Percentiles rank a stretch among this genome's conserved stretches.
Evolutionary conservation across 2,329 filamentous ascomycete genomes (phyloP).

Genomic region (Neopestalotiopsis sp.): DNA sequence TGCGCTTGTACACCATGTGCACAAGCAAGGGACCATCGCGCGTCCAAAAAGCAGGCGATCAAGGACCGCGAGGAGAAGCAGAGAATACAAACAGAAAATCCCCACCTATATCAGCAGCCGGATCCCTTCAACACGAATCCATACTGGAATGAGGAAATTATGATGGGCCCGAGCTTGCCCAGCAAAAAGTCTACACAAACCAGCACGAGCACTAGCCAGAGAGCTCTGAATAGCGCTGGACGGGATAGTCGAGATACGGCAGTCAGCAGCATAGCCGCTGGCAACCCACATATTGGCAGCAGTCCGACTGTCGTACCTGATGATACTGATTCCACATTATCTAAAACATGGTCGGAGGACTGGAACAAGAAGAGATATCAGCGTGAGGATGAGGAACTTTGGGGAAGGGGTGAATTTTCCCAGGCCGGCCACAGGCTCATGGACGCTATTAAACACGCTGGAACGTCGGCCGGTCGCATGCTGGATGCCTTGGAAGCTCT

Average conservation of each 20-base stretch:
- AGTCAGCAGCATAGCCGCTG: conserved; percentile 38
- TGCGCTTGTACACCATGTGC: conserved; percentile 80
- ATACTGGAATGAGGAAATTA: conserved; percentile 88
- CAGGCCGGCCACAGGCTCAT: conserved; percentile 60
- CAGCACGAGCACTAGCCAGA: conserved; percentile 63
- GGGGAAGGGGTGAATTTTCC: conserved; percentile 66
- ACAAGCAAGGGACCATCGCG: conserved; percentile 71
- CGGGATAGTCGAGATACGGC: conserved; percentile 52
- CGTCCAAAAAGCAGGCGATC: conserved; percentile 72
- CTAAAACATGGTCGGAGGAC: conserved; percentile 52
- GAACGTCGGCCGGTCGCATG: conserved; percentile 58
- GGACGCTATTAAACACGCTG: conserved; percentile 64
- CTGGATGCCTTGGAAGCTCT: conserved; percentile 52
- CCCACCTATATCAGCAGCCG: conserved; percentile 77
- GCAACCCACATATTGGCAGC: conserved; percentile 41
- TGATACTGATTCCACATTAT: conserved; percentile 44
- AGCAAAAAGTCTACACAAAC: conserved; percentile 57
- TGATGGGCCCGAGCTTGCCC: conserved; percentile 76
- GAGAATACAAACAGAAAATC: conserved; percentile 70
- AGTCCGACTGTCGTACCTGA: conserved; percentile 53
- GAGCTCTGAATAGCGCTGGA: conserved; percentile 62
- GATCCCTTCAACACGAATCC: conserved; percentile 85
- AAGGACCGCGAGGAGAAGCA: conserved; percentile 70
- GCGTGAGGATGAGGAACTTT: conserved; percentile 85
- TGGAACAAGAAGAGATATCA: conserved; percentile 85